Base-by-base conservation (phyloP, 257 asterid species). In the Anisodus acutangulus region DNA sequence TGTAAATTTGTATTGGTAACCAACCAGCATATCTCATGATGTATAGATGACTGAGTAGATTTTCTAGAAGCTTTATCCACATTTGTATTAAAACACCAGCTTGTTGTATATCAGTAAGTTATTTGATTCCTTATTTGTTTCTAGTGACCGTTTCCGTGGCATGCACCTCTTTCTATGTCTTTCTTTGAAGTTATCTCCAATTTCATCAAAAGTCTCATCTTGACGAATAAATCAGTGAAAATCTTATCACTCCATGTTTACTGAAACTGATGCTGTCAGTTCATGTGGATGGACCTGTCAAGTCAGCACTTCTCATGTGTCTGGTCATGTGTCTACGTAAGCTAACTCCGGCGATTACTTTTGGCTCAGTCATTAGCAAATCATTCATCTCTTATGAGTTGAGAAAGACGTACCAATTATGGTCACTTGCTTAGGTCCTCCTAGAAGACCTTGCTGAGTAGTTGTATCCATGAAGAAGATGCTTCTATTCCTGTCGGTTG, bases 221-320 rank as follows among this genome's bases (percentile, higher is more conserved):
- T 15, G 17, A 41, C 16, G 55, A 70, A 70, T 70, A 41, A 39
- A 41, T 70, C 9, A 8, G 16, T 70, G 78, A 70, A 70, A 17
- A 41, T 41, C 4, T 16, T 41, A 43, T 41, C 31, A 16, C 31
- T 69, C 78, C 12, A 39, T 4, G 26, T 16, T 69, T 69, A 69
- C 31, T 39, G 78, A 9, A 13, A 69, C 78, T 39, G 31, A 39
- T 39, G 53, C 41, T 39, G 78, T 8, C 78, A 39, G 78, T 39
- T 69, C 78, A 69, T 69, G 5, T 69, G 53, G 78, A 69, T 69
- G 78, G 11, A 39, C 78, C 54, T 39, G 53, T 69, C 31, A 69
- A 39, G 31, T 39, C 78, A 39, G 53, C 53, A 39, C 78, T 69
- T 39, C n/a, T 6, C 8, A 41, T 69, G 22, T 39, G 31, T 37